Percentiles rank a stretch among this genome's conserved stretches.
These are phyloP conservation scores for Sutorius eximius DNA, from an alignment of 1,284 basidiomycete species.

Conservation along the genomic window DNA sequence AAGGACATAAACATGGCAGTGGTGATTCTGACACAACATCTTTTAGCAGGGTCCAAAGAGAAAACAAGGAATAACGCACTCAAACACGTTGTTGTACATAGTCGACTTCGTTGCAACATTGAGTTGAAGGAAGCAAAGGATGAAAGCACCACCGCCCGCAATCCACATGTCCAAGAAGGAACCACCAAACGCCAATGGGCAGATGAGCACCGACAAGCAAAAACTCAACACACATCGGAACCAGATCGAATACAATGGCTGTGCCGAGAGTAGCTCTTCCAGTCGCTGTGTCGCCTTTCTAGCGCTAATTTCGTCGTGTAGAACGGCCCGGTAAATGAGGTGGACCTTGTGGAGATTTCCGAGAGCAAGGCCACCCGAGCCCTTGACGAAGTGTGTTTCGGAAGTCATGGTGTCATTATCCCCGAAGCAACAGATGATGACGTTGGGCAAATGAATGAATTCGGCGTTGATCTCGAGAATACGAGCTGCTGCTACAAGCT, in stretches of 20 bases:
- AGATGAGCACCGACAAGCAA: slow-evolving; percentile 70
- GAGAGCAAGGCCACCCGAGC: slow-evolving; percentile 69
- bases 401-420: slow-evolving; percentile 76
- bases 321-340: slow-evolving; percentile 71
- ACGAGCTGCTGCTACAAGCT: slow-evolving; percentile 70
- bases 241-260: slow-evolving; percentile 58
- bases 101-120: slow-evolving; percentile 70
- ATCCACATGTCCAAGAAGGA: slow-evolving; percentile 83
- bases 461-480: slow-evolving; percentile 84
- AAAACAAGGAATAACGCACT: slow-evolving; percentile 52
- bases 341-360: slow-evolving; percentile 78
- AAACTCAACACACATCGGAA: slow-evolving; percentile 70
- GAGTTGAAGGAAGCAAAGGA: slow-evolving; percentile 70
- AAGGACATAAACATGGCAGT: slow-evolving; percentile 82
- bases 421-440: slow-evolving; percentile 83
- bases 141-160: slow-evolving; percentile 63
- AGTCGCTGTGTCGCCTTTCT: slow-evolving; percentile 60
- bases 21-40: slow-evolving; percentile 58
- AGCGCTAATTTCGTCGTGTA: slow-evolving; percentile 84
- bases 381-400: slow-evolving; percentile 82
- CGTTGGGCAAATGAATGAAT: slow-evolving; percentile 76
- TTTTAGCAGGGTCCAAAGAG: slow-evolving; percentile 16
- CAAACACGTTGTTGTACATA: slow-evolving; percentile 85
- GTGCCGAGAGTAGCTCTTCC: slow-evolving; percentile 48
- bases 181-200: slow-evolving; percentile 82